Evolutionary conservation across 805 yeast species (phyloP), one percentile per base, ranked within the genome.

Genomic region (Kluyveromyces dobzhanskii): DNA sequence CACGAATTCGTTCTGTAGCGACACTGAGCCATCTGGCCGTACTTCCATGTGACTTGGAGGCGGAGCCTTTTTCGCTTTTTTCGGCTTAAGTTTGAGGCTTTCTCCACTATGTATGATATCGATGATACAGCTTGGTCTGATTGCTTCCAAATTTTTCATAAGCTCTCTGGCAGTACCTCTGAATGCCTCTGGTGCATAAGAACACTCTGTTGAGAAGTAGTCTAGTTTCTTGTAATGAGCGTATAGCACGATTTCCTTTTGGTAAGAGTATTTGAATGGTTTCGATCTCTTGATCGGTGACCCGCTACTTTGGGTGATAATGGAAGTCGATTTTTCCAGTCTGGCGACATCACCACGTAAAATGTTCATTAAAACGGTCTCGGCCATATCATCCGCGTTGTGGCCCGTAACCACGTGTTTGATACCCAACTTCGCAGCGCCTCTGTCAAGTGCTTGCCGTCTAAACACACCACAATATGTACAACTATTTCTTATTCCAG

Each of bases 381-480:
- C 99, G 1, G 99, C 99, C 85, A 92, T 84, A 63, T 92, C 99
- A 60, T 92, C 99, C 0, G 99, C 99, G 59, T 92, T 92, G 62
- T 92, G 99, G 2, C 99, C 99, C 0, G 99, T 92, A 1, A 92
- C 94, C 24, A 92, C 92, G 61, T 92, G 99, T 39, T 72, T 70
- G 37, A 92, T 87, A 0, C 80, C 86, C 17, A 90, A 63, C 54
- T 80, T 82, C 9, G 84, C 79, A 2, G 97, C 96, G 2, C 98
- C 99, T 49, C 99, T 70, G 59, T 92, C 99, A 35, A 92, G 64
- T 0, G 98, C 97, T 62, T 92, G 99, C 49, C 99, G 73, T 62
- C 99, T 71, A 41, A 92, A 76, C 5, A 92, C 98, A 36, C 99
- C 99, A 67, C 99, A 92, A 56, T 92, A 92, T 0, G 99, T 92